phyloP scores from a whole-genome alignment of 108 stramenopile genomes.

The Craspedostauros australis region DNA sequence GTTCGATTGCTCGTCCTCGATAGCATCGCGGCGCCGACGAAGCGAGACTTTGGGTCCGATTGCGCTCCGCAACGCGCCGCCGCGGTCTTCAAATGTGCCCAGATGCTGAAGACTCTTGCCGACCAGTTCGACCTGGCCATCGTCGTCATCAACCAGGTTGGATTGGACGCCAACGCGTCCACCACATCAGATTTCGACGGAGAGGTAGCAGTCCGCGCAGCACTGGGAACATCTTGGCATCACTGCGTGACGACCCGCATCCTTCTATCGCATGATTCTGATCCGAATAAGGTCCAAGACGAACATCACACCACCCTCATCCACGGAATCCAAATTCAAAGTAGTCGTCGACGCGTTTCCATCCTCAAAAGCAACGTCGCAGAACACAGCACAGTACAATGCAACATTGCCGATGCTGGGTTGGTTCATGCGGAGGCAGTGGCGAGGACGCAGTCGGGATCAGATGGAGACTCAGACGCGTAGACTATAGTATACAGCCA shows the following conservation, averaged over 20 bases:
- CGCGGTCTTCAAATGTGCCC: slow-evolving; percentile 54
- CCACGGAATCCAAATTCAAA: no score
- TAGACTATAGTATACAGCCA: no score
- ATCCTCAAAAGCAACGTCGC: slow-evolving; percentile 44
- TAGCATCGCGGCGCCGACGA: slow-evolving; percentile 80
- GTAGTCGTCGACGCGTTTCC: slow-evolving; percentile 6
- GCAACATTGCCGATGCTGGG: no score
- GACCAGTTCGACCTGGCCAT: slow-evolving; percentile 63
- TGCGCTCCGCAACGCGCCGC: slow-evolving; percentile 46
- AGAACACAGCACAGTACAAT: no score
- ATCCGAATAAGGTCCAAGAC: not conserved
- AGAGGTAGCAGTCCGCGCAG: slow-evolving; percentile 43
- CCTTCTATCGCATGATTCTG: slow-evolving; percentile 23
- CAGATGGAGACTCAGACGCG: no score
- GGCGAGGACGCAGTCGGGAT: no score
- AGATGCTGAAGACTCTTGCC: slow-evolving; percentile 63
- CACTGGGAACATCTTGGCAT: slow-evolving; percentile 81
- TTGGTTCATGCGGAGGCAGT: no score
- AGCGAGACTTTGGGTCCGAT: slow-evolving; percentile 50
- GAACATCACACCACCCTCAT: no score
- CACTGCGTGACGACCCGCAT: slow-evolving; percentile 79
- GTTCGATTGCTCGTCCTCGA: slow-evolving; percentile 68
- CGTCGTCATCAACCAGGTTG: slow-evolving; percentile 79
- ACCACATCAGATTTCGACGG: not conserved
- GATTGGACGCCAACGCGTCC: slow-evolving; percentile 6